phyloP scores from a whole-genome alignment of 2,329 filamentous ascomycete species.

The Claviceps monticola region DNA sequence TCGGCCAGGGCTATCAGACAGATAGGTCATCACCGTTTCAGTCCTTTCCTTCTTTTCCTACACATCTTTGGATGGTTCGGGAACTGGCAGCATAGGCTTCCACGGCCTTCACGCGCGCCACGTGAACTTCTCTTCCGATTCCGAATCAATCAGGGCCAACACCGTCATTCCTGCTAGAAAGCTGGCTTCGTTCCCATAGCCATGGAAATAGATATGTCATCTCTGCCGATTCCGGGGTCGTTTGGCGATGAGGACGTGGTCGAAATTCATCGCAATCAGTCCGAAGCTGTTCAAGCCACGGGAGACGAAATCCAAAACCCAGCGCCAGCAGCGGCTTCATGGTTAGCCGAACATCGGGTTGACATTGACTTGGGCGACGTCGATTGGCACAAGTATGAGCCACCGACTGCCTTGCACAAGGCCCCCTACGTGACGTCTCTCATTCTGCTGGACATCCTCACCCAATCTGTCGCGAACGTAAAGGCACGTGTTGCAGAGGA shows the following conservation, averaged over 20 bases:
- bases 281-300: conserved; percentile 12
- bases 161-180: neutral
- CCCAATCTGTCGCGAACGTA: conserved; percentile 31
- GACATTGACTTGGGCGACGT: conserved; percentile 16
- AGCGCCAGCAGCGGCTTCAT: conserved; percentile 7
- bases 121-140: neutral
- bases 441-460: conserved; percentile 27
- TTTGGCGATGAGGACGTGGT: conserved; percentile 18
- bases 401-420: conserved; percentile 28
- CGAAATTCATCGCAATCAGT: conserved; percentile 17
- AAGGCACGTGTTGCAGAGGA: conserved; percentile 21
- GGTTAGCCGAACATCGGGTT: conserved; percentile 11
- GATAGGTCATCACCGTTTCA: neutral
- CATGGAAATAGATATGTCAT: conserved; percentile 7
- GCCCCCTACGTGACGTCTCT: conserved; percentile 25
- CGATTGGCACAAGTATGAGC: conserved; percentile 34
- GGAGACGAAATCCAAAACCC: conserved; percentile 13
- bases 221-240: conserved; percentile 15
- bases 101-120: neutral
- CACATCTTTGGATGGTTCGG: neutral
- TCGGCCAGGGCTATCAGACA: neutral
- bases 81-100: neutral
- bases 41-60: neutral
- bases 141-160: neutral
- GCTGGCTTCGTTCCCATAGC: neutral